Evolutionary conservation across 2,329 filamentous ascomycete species (phyloP), one percentile per base, ranked within the genome.

Genomic region (Erysiphe pulchra): DNA sequence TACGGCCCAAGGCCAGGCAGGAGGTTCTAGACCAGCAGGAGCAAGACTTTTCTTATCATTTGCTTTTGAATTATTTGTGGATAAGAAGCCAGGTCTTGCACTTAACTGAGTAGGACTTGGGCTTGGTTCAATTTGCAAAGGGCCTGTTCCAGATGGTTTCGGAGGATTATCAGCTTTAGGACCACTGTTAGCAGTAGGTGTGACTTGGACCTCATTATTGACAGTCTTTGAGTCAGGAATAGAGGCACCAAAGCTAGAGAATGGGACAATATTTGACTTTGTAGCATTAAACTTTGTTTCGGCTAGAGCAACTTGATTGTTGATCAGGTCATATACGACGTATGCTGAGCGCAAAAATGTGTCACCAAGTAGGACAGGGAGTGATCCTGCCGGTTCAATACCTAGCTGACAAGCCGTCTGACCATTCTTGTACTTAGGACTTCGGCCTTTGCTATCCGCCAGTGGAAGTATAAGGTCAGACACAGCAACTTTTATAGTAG

Each of bases 261-360:
- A 59, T 13, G 53, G 6, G 11, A 60, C 51, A 32, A 60, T 46
- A 20, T 57, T 57, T n/a, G 52, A 53, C 7, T 51, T 46, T 1
- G 58, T 57, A 10, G 59, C 54, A 50, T 66, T 61, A 49, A 63
- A 65, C 18, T 44, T 30, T 2, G 45, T 47, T 47, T 43, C 32
- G 20, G 45, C 45, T 18, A 47, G 13, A 13, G 60, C 67, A 43
- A 71, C 63, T 49, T 65, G 59, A 50, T 68, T 62, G 52, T 70
- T 70, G 12, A 60, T 62, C 13, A 71, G 58, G 51, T 71, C 68
- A 49, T 69, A 71, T 13, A 72, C 68, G 2, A 68, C 65, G 48
- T 72, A 72, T 0, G 68, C 68, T 39, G 65, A 67, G 47, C 68
- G 59, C 33, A 73, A 58, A 55, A 72, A 71, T 1, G 67, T 66